Conservation (phyloP, 2,329 filamentous ascomycete species). For the Coniella vitis region DNA sequence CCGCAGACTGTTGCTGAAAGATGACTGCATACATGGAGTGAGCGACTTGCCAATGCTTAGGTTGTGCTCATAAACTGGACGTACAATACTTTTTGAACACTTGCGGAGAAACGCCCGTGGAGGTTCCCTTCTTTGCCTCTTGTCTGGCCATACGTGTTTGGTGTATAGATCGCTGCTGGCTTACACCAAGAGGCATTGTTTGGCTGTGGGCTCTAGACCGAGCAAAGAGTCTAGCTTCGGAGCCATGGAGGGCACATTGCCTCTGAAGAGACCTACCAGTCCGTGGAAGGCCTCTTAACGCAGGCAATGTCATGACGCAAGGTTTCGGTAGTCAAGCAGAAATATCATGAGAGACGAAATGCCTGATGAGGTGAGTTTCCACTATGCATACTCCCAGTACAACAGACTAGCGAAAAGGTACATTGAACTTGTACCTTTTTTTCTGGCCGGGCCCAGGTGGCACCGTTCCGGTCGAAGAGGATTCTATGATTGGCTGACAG, state of each 20-base stretch:
- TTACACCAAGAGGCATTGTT: not conserved
- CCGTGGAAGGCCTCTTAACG: slow-evolving; percentile 3
- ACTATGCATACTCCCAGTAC: not conserved
- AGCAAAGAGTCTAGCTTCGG: not conserved
- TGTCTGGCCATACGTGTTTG: not conserved
- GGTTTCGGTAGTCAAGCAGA: no score
- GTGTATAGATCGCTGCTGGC: slow-evolving; percentile 1
- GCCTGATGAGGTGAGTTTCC: no score
- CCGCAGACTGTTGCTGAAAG: slow-evolving; percentile 24
- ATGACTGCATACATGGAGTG: no score
- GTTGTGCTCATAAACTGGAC: no score
- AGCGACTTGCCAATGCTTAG: no score
- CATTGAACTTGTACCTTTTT: slow-evolving; percentile 10
- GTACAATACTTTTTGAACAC: slow-evolving; percentile 18
- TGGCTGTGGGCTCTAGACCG: not conserved
- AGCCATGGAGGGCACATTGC: not conserved
- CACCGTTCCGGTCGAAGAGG: not conserved
- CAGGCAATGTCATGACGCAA: slow-evolving; percentile 8
- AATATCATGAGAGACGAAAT: not conserved
- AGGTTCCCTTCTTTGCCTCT: not conserved
- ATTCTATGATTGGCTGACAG: slow-evolving; percentile 1
- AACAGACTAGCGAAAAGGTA: slow-evolving; percentile 4
- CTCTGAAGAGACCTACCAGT: slow-evolving; percentile 1
- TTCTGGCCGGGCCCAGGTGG: not conserved
- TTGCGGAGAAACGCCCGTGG: slow-evolving; percentile 9